Percentiles rank a stretch among this genome's conserved stretches.
Conservation (phyloP, 495 filamentous ascomycete genomes). For the Trichoderma reesei region DNA sequence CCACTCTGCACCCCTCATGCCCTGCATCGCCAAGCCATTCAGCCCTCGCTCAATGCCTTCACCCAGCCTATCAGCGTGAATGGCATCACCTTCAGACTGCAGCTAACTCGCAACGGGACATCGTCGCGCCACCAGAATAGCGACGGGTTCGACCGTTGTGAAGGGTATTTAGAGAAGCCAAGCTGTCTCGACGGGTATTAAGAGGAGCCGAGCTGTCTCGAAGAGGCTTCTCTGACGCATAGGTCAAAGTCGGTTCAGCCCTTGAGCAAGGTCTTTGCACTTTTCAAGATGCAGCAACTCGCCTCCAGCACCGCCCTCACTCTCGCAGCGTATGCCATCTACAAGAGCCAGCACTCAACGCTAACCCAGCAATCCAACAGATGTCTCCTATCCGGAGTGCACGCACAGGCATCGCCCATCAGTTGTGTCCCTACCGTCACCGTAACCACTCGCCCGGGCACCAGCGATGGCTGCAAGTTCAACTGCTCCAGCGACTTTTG, state of each 20-base stretch:
- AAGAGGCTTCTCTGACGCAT: not conserved
- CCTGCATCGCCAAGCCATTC: not conserved
- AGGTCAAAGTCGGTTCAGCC: too few species aligned
- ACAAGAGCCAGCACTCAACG: not conserved
- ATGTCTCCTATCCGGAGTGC: not conserved
- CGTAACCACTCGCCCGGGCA: not conserved
- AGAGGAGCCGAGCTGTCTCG: not conserved
- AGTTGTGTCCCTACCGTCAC: slow-evolving; percentile 6
- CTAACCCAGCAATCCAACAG: not conserved
- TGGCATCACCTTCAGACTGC: not conserved
- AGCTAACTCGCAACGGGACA: not conserved
- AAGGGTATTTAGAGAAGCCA: slow-evolving; percentile 6
- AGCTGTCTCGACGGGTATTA: not conserved
- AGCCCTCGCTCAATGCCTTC: not conserved
- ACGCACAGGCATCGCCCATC: not conserved
- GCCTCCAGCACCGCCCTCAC: not conserved
- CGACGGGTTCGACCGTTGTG: not conserved
- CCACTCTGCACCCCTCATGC: not conserved
- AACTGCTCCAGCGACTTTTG: slow-evolving; percentile 5
- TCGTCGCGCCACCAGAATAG: not conserved
- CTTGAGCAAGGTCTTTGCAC: too few species aligned
- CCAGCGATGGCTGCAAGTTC: not conserved
- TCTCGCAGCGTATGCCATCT: not conserved
- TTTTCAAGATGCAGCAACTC: not conserved
- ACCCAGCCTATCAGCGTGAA: not conserved